Percentiles rank a stretch among this genome's conserved stretches.
Conservation (phyloP, 306 rosid genomes). For the Oemleria cerasiformis region DNA sequence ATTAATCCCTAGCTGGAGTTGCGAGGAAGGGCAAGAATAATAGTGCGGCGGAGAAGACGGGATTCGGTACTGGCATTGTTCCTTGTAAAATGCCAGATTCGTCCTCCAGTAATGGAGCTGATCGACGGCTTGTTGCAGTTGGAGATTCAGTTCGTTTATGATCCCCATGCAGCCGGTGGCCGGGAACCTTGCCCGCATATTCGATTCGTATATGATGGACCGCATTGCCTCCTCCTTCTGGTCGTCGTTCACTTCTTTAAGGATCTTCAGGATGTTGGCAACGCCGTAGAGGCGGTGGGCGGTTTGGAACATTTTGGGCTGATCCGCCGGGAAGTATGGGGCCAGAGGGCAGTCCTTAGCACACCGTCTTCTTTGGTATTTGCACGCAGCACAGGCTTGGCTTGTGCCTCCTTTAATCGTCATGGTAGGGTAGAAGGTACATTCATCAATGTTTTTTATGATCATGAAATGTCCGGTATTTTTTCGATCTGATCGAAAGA, state of each 20-base stretch:
- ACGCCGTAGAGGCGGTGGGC: constrained; percentile 70
- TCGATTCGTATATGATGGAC: constrained; percentile 55
- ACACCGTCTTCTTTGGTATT: constrained; percentile 54
- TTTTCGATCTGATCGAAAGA: background rate
- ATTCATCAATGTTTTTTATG: background rate
- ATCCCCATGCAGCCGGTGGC: constrained; percentile 40
- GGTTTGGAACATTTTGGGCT: constrained; percentile 39
- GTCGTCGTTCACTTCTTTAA: background rate
- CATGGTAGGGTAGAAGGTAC: constrained; percentile 17
- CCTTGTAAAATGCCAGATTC: constrained; percentile 7
- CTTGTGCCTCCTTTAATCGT: constrained; percentile 51
- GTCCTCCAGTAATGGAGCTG: constrained; percentile 6
- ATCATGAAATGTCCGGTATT: background rate
- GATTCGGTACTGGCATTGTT: constrained; percentile 12
- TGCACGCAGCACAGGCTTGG: constrained; percentile 73
- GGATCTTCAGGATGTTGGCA: constrained; percentile 38
- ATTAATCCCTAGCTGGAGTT: constrained; percentile 17
- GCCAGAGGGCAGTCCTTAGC: constrained; percentile 44
- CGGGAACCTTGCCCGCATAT: constrained; percentile 40
- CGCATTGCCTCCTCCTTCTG: constrained; percentile 46
- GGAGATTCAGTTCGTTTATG: background rate
- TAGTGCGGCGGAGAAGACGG: background rate
- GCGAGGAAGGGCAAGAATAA: background rate
- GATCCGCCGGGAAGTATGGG: constrained; percentile 52
- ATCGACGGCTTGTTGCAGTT: background rate